phyloP scores from a whole-genome alignment of 768 basidiomycete genomes.

The Hemileccinum rubropunctum region DNA sequence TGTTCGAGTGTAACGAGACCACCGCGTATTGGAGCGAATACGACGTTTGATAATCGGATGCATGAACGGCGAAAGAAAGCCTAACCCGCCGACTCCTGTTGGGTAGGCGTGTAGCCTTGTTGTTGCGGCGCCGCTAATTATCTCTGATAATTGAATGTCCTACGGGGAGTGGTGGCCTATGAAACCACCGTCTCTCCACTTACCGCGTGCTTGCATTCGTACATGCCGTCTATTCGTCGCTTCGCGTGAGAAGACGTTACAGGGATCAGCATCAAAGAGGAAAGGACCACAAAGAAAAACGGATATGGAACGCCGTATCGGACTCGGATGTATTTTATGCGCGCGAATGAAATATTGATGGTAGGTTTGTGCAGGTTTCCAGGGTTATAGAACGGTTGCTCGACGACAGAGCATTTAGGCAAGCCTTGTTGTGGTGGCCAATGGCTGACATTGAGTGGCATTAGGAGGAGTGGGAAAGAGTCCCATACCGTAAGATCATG shows the following conservation, averaged over 20 bases:
- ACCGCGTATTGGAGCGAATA: not conserved
- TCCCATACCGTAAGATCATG: too few species aligned
- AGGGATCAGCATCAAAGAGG: not conserved
- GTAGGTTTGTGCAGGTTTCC: not conserved
- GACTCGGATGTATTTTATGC: not conserved
- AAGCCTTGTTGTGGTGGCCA: not conserved
- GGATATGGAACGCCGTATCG: not conserved
- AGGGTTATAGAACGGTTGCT: not conserved
- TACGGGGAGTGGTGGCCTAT: not conserved
- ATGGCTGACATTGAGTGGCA: not conserved
- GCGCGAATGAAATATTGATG: not conserved
- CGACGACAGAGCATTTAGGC: not conserved
- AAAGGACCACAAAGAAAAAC: not conserved
- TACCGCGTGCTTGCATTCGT: too few species aligned
- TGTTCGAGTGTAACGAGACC: not conserved
- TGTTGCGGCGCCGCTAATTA: not conserved
- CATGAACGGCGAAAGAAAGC: not conserved
- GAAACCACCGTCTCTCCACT: slow-evolving; percentile 1
- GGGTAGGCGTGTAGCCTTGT: not conserved
- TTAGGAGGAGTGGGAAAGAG: not conserved
- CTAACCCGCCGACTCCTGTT: not conserved
- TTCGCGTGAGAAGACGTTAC: slow-evolving; percentile 4
- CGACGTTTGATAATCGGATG: not conserved
- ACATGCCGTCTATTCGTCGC: not conserved
- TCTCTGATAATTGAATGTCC: not conserved